Percentiles rank a stretch among this genome's conserved stretches.
phyloP scores from a whole-genome alignment of 495 filamentous ascomycete genomes.

The Hyaloscypha bicolor region DNA sequence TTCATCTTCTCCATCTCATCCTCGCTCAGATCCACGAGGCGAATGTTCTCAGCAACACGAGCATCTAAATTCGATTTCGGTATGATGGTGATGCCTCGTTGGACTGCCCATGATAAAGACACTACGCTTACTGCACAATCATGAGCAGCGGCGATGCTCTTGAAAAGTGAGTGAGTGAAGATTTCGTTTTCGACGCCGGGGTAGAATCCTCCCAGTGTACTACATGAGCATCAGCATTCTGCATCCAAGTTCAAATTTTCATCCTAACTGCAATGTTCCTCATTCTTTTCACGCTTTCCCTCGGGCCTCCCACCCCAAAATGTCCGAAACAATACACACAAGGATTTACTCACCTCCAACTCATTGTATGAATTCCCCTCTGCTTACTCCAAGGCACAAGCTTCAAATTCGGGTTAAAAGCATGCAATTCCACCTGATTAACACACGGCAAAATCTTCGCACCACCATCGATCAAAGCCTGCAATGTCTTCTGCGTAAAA shows the following conservation, averaged over 20 bases:
- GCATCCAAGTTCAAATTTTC: neutral
- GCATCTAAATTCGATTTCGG: neutral
- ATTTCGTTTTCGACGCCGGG: neutral
- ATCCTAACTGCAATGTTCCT: no score
- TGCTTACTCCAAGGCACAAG: neutral
- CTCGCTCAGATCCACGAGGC: neutral
- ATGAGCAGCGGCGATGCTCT: neutral
- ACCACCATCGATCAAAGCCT: slow-evolving; percentile 63
- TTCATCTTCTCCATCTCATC: neutral
- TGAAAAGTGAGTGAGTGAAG: neutral
- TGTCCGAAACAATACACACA: neutral
- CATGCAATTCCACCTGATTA: slow-evolving; percentile 74
- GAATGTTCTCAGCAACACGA: neutral
- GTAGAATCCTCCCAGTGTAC: neutral
- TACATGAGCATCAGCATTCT: neutral
- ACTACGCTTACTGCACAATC: neutral
- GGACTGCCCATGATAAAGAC: neutral
- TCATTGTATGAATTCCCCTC: neutral
- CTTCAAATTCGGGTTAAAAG: neutral
- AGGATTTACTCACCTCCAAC: neutral
- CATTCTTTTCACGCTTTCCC: neutral
- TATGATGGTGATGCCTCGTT: neutral
- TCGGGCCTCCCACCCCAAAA: neutral
- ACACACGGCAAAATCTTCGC: slow-evolving; percentile 69
- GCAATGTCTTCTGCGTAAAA: slow-evolving; percentile 70